Evolutionary conservation across 306 rosid genomes (phyloP).

Genomic region (Castanopsis chinensis): DNA sequence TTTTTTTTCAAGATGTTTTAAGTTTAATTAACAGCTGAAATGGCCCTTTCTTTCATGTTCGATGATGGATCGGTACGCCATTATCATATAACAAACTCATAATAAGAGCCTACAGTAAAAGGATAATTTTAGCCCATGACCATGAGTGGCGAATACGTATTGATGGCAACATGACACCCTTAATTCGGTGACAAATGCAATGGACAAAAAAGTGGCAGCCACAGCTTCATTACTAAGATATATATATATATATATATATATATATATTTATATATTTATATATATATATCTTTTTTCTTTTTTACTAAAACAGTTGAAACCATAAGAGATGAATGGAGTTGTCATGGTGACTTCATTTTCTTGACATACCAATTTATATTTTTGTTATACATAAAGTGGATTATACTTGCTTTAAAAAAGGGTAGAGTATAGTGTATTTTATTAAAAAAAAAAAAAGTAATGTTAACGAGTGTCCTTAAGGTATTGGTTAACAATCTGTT

Average conservation of each 20-base stretch:
- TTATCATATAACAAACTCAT: not conserved
- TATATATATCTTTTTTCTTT: not conserved
- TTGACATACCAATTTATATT: not conserved
- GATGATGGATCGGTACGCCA: not conserved
- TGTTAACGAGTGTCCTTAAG: no score
- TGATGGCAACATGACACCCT: not conserved
- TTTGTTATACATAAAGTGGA: not conserved
- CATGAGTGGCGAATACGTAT: not conserved
- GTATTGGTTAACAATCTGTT: no score
- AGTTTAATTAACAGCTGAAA: not conserved
- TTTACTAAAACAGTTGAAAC: not conserved
- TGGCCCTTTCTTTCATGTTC: not conserved
- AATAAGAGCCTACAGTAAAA: not conserved
- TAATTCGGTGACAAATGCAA: constrained; percentile 6
- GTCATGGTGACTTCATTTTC: not conserved
- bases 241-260: no score
- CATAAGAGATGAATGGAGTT: constrained; percentile 5
- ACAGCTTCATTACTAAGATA: not conserved
- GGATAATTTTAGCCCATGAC: not conserved
- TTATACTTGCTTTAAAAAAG: no score
- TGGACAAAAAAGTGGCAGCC: constrained; percentile 18
- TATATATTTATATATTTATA: not conserved
- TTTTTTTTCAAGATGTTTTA: no score
- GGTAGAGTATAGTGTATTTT: no score
- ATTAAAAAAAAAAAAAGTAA: no score